These are phyloP conservation scores for Tulasnella sp. DNA, from an alignment of 768 basidiomycete species.

Conservation along the genomic window DNA sequence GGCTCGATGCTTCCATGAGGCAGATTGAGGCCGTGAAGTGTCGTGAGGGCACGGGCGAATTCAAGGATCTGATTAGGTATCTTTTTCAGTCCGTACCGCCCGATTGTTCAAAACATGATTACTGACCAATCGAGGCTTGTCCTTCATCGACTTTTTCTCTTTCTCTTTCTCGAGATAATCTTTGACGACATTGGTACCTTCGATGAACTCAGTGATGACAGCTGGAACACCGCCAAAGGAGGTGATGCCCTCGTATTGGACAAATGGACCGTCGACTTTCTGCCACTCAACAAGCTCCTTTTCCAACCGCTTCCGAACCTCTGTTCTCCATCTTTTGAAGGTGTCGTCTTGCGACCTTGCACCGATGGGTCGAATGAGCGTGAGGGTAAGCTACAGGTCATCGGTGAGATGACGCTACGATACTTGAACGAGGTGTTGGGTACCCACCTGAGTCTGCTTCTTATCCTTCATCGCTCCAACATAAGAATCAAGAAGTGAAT, in stretches of 20 bases:
- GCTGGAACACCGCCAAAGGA: not conserved
- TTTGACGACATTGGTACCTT: not conserved
- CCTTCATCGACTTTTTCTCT: not conserved
- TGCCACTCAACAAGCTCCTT: not conserved
- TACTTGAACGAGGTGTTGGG: not conserved
- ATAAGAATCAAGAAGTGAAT: not conserved
- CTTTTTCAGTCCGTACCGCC: not conserved
- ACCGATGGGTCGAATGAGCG: not conserved
- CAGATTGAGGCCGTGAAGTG: not conserved
- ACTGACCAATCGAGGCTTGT: not conserved
- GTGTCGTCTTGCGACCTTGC: no score
- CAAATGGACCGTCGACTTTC: not conserved
- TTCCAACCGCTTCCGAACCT: not conserved
- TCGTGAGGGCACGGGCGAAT: not conserved
- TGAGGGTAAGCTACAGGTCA: not conserved
- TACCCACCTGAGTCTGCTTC: not conserved
- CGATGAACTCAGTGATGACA: not conserved
- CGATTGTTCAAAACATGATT: not conserved
- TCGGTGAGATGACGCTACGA: not conserved
- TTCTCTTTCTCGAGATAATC: not conserved
- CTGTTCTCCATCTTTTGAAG: not conserved
- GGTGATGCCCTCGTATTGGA: not conserved
- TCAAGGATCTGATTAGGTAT: not conserved
- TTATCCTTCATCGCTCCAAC: not conserved
- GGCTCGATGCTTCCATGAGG: not conserved